phyloP scores from a whole-genome alignment of 148 eudicot species.

The Silene uniflora region DNA sequence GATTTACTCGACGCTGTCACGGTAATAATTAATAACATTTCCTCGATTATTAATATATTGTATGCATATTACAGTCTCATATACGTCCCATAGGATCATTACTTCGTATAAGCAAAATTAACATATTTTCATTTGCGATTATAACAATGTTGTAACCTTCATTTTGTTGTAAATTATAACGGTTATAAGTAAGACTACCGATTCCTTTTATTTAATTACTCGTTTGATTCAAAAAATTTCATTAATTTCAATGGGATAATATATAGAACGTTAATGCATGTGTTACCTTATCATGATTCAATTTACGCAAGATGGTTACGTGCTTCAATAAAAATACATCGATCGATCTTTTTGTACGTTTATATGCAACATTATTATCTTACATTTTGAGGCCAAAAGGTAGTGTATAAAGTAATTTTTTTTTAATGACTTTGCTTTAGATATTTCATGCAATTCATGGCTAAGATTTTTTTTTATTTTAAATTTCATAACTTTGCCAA shows the following conservation, averaged over 20 bases:
- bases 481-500: not conserved
- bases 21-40: conserved; percentile 37
- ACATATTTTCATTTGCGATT: not conserved
- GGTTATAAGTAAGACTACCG: too few species aligned
- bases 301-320: conserved; percentile 5
- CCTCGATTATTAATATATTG: not conserved
- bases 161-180: too few species aligned
- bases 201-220: too few species aligned
- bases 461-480: conserved; percentile 1
- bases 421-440: conserved; percentile 3
- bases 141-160: not conserved
- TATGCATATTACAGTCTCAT: not conserved
- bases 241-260: not conserved
- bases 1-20: conserved; percentile 49
- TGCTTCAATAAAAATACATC: conserved; percentile 6
- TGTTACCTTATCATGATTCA: not conserved
- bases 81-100: too few species aligned
- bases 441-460: conserved; percentile 18
- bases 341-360: conserved; percentile 1
- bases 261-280: not conserved
- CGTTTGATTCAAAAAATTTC: not conserved
- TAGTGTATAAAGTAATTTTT: not conserved
- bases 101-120: too few species aligned
- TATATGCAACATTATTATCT: conserved; percentile 1
- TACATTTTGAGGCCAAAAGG: not conserved